Evolutionary conservation across 2,329 filamentous ascomycete species (phyloP), one percentile per base, ranked within the genome.

Genomic region (Apiospora hydei): DNA sequence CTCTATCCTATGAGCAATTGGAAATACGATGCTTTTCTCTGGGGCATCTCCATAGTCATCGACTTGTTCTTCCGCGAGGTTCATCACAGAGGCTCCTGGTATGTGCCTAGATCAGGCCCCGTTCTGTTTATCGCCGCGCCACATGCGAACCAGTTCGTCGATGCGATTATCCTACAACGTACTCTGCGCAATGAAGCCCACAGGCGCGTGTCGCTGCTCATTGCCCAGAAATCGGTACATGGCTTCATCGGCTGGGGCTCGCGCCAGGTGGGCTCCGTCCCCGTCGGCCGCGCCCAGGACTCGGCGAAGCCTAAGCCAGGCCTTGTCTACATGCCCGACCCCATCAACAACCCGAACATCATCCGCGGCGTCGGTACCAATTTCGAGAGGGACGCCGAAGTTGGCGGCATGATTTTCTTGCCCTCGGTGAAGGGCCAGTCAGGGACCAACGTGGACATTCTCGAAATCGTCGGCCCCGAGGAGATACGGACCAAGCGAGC

Each of bases 1-100:
- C 84, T 90, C 64, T 90, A 90, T 76, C 90, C 90, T 70, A 93
- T 93, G 91, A 91, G 90, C 78, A 88, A 89, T 76, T 93, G 89
- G 87, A 91, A 92, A 75, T 95, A 95, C 81, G 93, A 95, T 84
- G 86, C 91, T 72, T 93, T 95, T 79, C 86, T 95, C 44, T 94
- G 93, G 88, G 87, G 88, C 68, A 92, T 95, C 80, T 93, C 92
- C 57, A 89, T 98, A 75, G 87, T 98, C 70, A 91, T 97, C 76
- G 96, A 99, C 83, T 91, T 98, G 76, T 99, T 99, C 89, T 99
- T 99, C 86, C 92, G 96, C 77, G 96, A 99, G 84, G 94, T 99
- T 21, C 95, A 98, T 81, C 96, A 96, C 16, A 90, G 96, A 75
- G 95, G 95, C 76, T 94, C 95, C 74, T 99, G 96, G 95, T 96